A percentile compares a stretch with the other conserved stretches of the same genome.
Evolutionary conservation across 2,329 filamentous ascomycete genomes (phyloP).

Genomic region (Endothia cerciana): DNA sequence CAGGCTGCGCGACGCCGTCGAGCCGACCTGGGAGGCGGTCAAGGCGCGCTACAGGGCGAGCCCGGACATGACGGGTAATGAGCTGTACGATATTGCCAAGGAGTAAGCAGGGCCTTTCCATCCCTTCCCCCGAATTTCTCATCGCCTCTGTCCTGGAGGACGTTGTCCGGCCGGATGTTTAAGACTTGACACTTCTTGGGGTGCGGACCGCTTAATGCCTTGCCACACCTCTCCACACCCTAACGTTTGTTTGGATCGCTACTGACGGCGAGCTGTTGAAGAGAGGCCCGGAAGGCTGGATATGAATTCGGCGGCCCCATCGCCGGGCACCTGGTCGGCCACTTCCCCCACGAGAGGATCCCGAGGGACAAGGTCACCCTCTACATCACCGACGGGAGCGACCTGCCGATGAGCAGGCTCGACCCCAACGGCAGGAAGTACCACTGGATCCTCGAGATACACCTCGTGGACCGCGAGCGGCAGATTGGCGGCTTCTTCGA

Average conservation of each 20-base stretch:
- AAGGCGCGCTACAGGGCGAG: constrained; percentile 44
- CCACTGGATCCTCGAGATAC: constrained; percentile 57
- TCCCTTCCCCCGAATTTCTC: background rate
- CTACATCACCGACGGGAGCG: constrained; percentile 51
- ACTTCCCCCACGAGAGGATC: constrained; percentile 56
- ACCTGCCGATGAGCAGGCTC: constrained; percentile 42
- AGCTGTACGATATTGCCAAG: constrained; percentile 50
- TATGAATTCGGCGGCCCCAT: constrained; percentile 49
- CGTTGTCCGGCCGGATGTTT: too few species aligned
- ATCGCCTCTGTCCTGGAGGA: too few species aligned
- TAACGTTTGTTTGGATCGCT: background rate
- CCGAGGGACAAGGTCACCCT: constrained; percentile 49
- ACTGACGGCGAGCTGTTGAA: background rate
- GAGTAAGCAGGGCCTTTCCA: constrained; percentile 24
- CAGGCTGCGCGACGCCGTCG: constrained; percentile 48
- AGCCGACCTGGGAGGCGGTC: constrained; percentile 51
- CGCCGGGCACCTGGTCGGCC: constrained; percentile 53
- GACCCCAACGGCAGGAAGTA: constrained; percentile 47
- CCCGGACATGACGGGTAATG: constrained; percentile 51
- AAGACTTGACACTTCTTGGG: too few species aligned
- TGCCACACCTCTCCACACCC: background rate
- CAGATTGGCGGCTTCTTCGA: constrained; percentile 50
- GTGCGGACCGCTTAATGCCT: too few species aligned
- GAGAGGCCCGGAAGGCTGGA: constrained; percentile 42
- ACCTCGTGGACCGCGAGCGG: constrained; percentile 46